Conservation (phyloP, 768 basidiomycete genomes). For the Mycena vitilis region DNA sequence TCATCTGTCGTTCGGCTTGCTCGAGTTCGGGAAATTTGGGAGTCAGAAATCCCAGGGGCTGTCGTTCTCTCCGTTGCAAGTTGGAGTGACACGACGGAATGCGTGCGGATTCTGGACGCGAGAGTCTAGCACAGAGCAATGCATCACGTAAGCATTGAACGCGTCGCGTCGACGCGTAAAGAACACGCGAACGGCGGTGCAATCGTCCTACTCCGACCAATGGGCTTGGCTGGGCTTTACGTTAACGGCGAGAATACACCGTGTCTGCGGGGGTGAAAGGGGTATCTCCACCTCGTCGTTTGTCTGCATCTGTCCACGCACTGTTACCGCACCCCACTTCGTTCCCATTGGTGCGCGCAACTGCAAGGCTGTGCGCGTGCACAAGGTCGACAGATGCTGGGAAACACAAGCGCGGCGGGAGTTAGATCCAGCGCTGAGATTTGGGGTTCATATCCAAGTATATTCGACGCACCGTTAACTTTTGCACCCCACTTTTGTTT, state of each 20-base stretch:
- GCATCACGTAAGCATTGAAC: constrained; percentile 11
- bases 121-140: not conserved
- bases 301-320: not conserved
- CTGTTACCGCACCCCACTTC: not conserved
- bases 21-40: too few relatives aligned
- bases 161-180: not conserved
- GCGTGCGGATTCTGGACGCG: too few relatives aligned
- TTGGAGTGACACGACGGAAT: too few relatives aligned
- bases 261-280: not conserved
- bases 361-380: constrained; percentile 21
- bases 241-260: constrained; percentile 3
- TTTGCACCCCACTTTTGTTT: constrained; percentile 27
- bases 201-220: not conserved
- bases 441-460: constrained; percentile 24
- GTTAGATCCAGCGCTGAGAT: constrained; percentile 21
- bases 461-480: not conserved
- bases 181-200: not conserved
- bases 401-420: not conserved
- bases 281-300: not conserved
- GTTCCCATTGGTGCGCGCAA: not conserved
- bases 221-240: constrained; percentile 14
- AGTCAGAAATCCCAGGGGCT: too few relatives aligned
- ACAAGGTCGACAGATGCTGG: not conserved
- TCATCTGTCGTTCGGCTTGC: too few relatives aligned
- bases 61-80: too few relatives aligned